Base-by-base conservation (phyloP, 352 stramenopile genomes). In the Globisporangium canariense region DNA sequence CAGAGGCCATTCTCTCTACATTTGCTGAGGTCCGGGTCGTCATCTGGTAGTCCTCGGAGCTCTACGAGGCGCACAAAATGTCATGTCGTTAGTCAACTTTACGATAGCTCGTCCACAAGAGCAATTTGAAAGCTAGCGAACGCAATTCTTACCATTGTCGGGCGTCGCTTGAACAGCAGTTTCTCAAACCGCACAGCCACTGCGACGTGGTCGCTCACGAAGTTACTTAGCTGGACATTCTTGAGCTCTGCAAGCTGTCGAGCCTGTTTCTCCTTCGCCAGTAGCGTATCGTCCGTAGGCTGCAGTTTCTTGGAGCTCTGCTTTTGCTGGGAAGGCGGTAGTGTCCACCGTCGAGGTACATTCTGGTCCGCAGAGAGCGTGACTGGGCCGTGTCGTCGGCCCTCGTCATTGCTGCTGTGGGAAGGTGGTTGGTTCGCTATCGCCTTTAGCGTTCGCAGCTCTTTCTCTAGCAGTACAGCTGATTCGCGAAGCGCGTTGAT, bases 151-250 rank as follows among this genome's bases (percentile, higher is more conserved):
- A 75, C 69, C 52, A 61, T 43, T 6, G 68, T 54, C 40, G 61
- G 61, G 3, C 58, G 58, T 18, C 66, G 66, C 56, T 74, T 70
- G 36, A 53, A 45, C 1, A 77, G 56, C 22, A 38, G 60, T 8
- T 56, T 65, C 49, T 74, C 63, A n/a, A 77, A 61, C n/a, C 45
- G 59, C 18, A 67, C 47, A 16, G 67, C 52, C 22, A 77, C 54
- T 38, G 61, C 53, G 36, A 68, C 16, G 51, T 77, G 70, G 18
- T 69, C 70, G 41, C 69, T 67, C n/a, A 77, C 59, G 34, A 77
- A 10, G 28, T 69, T 69, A 18, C 66, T 66, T 18, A 76, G 63
- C 10, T 64, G 56, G 51, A 69, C 68, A 18, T 65, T 65, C 36
- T 65, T 49, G 49, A 65, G 59, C 25, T 40, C 59, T 25, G 59